These are phyloP conservation scores for Clitopilus passeckerianus DNA, from an alignment of 768 basidiomycete genomes.

Conservation along the genomic window DNA sequence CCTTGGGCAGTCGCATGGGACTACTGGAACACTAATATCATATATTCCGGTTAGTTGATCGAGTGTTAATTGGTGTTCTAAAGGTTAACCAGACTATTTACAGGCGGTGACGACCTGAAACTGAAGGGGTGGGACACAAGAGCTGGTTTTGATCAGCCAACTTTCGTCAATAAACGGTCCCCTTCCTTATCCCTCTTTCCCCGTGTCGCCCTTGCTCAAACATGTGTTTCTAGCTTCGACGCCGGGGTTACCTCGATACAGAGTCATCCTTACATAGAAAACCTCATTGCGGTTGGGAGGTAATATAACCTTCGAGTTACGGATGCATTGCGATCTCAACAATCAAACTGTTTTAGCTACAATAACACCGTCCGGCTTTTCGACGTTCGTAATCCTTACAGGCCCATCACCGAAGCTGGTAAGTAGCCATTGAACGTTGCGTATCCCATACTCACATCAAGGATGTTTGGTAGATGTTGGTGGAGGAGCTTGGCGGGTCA, in stretches of 20 bases:
- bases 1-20: constrained; percentile 94
- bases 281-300: constrained; percentile 91
- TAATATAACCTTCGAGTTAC: constrained; percentile 21
- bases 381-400: constrained; percentile 66
- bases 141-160: constrained; percentile 51
- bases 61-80: neutral
- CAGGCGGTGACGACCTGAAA: constrained; percentile 90
- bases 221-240: constrained; percentile 59
- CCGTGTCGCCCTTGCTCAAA: neutral
- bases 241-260: constrained; percentile 93
- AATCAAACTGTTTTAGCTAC: constrained; percentile 52
- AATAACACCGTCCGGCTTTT: constrained; percentile 77
- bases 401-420: constrained; percentile 45
- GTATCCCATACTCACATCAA: too few relatives aligned
- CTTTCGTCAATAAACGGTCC: constrained; percentile 71
- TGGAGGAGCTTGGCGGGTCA: constrained; percentile 93
- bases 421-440: neutral
- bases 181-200: constrained; percentile 1
- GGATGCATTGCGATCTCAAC: neutral
- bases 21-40: constrained; percentile 71
- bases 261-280: constrained; percentile 71
- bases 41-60: constrained; percentile 71
- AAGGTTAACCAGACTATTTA: neutral
- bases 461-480: constrained; percentile 47
- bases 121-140: constrained; percentile 91